These are phyloP conservation scores for Fennellomyces sp. DNA, from an alignment of 371 early-diverging fungal genomes.

Conservation along the genomic window DNA sequence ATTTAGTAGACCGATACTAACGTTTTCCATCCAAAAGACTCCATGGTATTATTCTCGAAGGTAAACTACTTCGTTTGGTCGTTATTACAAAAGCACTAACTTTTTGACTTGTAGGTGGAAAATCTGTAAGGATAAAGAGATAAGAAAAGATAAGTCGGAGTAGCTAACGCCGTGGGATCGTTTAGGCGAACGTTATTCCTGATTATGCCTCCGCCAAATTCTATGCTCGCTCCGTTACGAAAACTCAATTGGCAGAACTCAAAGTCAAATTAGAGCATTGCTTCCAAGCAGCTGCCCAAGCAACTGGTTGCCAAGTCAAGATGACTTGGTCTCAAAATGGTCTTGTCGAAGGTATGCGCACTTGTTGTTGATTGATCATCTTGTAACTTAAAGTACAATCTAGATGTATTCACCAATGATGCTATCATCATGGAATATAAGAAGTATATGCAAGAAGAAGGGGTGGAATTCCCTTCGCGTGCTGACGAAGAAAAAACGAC, in stretches of 20 bases:
- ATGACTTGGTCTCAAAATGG: constrained; percentile 77
- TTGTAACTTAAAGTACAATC: neutral
- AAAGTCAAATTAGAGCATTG: constrained; percentile 52
- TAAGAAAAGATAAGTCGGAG: neutral
- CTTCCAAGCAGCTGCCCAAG: constrained; percentile 63
- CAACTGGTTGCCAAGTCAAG: constrained; percentile 68
- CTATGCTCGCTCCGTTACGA: constrained; percentile 58
- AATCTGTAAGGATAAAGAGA: neutral
- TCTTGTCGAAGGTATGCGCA: constrained; percentile 70
- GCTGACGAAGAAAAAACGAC: constrained; percentile 36
- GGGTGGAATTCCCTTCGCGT: constrained; percentile 36
- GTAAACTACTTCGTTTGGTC: constrained; percentile 21
- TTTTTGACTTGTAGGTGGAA: neutral
- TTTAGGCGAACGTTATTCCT: constrained; percentile 58
- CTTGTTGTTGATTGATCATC: neutral
- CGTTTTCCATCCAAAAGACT: constrained; percentile 35
- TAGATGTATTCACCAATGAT: constrained; percentile 60
- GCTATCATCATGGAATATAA: constrained; percentile 57
- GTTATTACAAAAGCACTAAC: no score
- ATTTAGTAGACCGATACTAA: neutral
- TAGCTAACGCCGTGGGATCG: neutral
- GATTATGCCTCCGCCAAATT: constrained; percentile 60
- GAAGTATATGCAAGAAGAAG: constrained; percentile 51
- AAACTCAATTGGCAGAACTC: constrained; percentile 49
- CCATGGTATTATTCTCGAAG: constrained; percentile 76